Percentiles rank a stretch among this genome's conserved stretches.
Evolutionary conservation across 805 yeast genomes (phyloP).

Genomic region (Teunomyces gatunensis): DNA sequence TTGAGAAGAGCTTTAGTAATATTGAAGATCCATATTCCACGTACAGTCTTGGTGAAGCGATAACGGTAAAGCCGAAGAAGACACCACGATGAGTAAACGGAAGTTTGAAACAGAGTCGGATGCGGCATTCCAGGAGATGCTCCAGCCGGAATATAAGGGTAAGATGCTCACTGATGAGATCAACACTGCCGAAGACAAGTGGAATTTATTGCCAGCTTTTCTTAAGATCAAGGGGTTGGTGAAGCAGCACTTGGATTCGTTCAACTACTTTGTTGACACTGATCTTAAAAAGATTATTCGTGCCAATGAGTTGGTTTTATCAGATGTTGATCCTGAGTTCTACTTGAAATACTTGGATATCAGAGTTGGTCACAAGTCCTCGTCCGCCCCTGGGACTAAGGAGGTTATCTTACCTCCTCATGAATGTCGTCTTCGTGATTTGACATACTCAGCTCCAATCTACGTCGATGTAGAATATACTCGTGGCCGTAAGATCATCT

Average conservation of each 20-base stretch:
- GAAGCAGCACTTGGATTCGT: constrained; percentile 97
- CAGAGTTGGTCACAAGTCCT: constrained; percentile 79
- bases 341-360: constrained; percentile 91
- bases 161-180: constrained; percentile 83
- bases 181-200: constrained; percentile 89
- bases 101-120: constrained; percentile 30
- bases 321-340: constrained; percentile 97
- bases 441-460: constrained; percentile 93
- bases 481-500: constrained; percentile 86
- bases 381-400: constrained; percentile 45
- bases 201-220: constrained; percentile 96
- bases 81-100: neutral
- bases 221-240: constrained; percentile 93
- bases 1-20: constrained; percentile 5
- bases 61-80: neutral
- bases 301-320: constrained; percentile 84
- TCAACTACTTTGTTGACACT: constrained; percentile 90
- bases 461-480: constrained; percentile 97
- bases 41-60: neutral
- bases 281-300: constrained; percentile 89
- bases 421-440: constrained; percentile 90
- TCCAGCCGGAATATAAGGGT: constrained; percentile 83
- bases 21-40: neutral
- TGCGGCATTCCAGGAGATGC: constrained; percentile 69
- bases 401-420: constrained; percentile 83